Base-by-base conservation (phyloP, 164 flowering plant species). In the Cinnamomum chago region DNA sequence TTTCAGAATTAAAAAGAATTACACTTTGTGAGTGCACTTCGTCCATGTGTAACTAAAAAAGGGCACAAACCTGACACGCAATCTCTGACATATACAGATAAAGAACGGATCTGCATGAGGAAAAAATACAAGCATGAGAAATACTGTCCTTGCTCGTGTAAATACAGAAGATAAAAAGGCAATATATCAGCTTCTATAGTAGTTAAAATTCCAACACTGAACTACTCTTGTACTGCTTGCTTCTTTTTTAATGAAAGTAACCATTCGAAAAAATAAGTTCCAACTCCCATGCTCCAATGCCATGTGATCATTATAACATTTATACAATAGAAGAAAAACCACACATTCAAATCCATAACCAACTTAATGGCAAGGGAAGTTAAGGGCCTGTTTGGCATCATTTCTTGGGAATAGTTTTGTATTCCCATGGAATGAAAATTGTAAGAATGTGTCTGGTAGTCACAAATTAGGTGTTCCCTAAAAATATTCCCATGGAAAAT, bases 71-170 rank as follows among this genome's bases (percentile, higher is more conserved):
- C 98, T 93, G 92, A 83, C 83, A 79, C 24, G 80, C 24, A 67
- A 96, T 84, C 81, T 90, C 94, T 72, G 97, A 90, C 80, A 88
- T 67, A 84, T 89, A 93, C 62, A 91, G 68, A 79, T 87, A 88
- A 24, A 93, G 78, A 3, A 82, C 84, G 77, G 82, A 87, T 67
- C 99, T 96, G 97, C 90, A 91, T 13, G 52, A 50, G 72, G 23
- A 72, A 76, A 28, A 74, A 3, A 67, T 64, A 69, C 14, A 77
- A 79, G 7, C 66, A 25, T 83, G 62, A 80, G 81, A 62, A 51
- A 67, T 62, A 27, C 33, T 27, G 69, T 50, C 51, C 72, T 33
- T 50, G 20, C 58, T 50, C n/a, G n/a, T n/a, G n/a, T n/a, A n/a
- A n/a, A n/a, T n/a, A 25, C 9, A 71, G 65, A 20, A 20, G 24